Evolutionary conservation across 208 protist species (phyloP), one percentile per base, ranked within the genome.

Genomic region (Trypanosoma boissoni): DNA sequence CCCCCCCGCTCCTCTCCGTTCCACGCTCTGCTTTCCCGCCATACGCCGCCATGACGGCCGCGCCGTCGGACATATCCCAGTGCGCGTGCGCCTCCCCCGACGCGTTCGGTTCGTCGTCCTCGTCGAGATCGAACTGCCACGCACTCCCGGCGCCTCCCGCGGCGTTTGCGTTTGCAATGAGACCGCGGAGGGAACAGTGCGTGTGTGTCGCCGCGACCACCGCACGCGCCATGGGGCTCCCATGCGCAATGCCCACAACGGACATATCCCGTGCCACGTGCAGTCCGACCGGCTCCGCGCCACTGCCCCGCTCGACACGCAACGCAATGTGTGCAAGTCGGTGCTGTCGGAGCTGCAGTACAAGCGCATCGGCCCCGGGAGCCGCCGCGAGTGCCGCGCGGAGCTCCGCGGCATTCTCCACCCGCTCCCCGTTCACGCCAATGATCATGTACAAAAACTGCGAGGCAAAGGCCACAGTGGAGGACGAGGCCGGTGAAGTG

Each of bases 321-420:
- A 80, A 9, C 32, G 72, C 53, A 10, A 89, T 55, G 4, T 78
- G 74, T 26, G 74, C 63, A 34, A 93, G 73, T 10, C 70, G 61
- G 51, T 78, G 78, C 58, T 89, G 81, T 5, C 74, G 79, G 14
- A 93, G 75, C 6, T 71, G 58, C 26, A 93, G 57, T 43, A 78
- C 83, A 18, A 90, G 68, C 0, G 80, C 73, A 48, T 92, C 80
- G 36, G 51, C 28, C 12, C 21, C 9, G 1, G 70, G 39, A 2
- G 68, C 68, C 2, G 27, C 56, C 10, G 67, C 45, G 14, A 67
- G 52, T 8, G 54, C 63, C 8, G 58, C 27, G 50, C 55, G 59
- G 14, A 65, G 39, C 24, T 57, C 53, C 16, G 53, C 58, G 48
- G 1, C 31, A 42, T 31, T 51, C 7, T 0, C 36, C 43, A 92